A percentile compares a stretch with the other conserved stretches of the same genome.
Evolutionary conservation across 441 rosid species (phyloP).

Genomic region (Adansonia grandidieri): DNA sequence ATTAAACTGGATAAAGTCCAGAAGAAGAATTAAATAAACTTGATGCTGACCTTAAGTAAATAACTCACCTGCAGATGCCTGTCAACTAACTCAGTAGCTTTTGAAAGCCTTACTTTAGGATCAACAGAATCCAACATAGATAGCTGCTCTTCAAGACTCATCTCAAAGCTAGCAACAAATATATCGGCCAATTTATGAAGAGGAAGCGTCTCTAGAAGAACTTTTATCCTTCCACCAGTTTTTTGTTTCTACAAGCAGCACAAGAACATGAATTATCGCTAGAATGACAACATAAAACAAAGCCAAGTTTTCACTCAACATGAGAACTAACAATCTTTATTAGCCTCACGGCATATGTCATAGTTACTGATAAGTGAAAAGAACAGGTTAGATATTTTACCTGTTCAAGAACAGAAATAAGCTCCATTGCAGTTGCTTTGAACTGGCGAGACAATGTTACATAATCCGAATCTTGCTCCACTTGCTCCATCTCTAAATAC

Average conservation of each 20-base stretch:
- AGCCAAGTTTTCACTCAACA: conserved; percentile 19
- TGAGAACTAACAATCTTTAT: conserved; percentile 13
- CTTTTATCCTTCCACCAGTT: conserved; percentile 93
- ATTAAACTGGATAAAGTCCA: conserved; percentile 36
- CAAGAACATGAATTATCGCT: conserved; percentile 22
- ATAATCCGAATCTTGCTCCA: conserved; percentile 90
- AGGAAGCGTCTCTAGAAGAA: conserved; percentile 95
- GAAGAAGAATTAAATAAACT: conserved; percentile 28
- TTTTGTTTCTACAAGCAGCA: conserved; percentile 74
- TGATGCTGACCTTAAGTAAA: conserved; percentile 30
- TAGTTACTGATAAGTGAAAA: conserved; percentile 6
- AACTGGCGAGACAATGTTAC: conserved; percentile 82
- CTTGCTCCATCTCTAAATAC: conserved; percentile 86
- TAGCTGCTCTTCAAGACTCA: conserved; percentile 96
- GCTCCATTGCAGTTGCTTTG: conserved; percentile 94
- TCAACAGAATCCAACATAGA: conserved; percentile 95
- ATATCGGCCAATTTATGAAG: conserved; percentile 97
- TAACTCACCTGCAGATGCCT: conserved; percentile 86
- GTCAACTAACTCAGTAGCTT: conserved; percentile 97
- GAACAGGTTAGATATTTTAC: conserved; percentile 33
- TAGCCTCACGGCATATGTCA: background rate
- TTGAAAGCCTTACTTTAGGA: conserved; percentile 86
- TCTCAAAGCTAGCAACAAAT: conserved; percentile 99
- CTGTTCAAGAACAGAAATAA: conserved; percentile 95
- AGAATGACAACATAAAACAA: background rate